Percentiles rank a stretch among this genome's conserved stretches.
Conservation (phyloP, 2,329 filamentous ascomycete genomes). For the Sporothrix dimorphospora region DNA sequence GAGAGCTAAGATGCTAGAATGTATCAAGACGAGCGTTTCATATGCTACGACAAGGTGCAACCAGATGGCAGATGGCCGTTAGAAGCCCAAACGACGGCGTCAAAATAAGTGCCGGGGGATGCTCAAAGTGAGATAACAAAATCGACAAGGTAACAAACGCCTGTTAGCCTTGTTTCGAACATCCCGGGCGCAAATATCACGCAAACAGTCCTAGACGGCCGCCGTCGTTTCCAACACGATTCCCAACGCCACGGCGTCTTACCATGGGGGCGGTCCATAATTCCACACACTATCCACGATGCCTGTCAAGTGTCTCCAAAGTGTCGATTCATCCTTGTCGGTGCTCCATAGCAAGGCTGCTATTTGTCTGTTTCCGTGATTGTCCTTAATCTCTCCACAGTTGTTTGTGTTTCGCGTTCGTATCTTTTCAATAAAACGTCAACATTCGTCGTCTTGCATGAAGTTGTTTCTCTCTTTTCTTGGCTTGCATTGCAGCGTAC, state of each 20-base stretch:
- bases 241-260: constrained; percentile 16
- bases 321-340: neutral
- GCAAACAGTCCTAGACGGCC: neutral
- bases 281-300: neutral
- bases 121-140: neutral
- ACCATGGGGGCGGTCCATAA: neutral
- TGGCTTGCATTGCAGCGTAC: constrained; percentile 1
- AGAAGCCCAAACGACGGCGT: neutral
- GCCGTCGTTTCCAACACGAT: neutral
- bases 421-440: neutral
- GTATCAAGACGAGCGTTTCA: neutral
- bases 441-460: neutral
- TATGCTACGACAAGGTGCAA: neutral
- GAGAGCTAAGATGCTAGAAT: too few relatives aligned
- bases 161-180: neutral
- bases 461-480: neutral
- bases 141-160: neutral
- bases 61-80: neutral
- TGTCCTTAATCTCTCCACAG: neutral
- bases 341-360: neutral
- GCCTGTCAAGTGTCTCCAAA: neutral
- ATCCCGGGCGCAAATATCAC: neutral
- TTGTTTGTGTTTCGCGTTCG: neutral
- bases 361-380: neutral
- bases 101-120: too few relatives aligned